Percentiles rank a stretch among this genome's conserved stretches.
These are phyloP conservation scores for Proliferodiscus dingleyae DNA, from an alignment of 2,329 filamentous ascomycete species.

Conservation along the genomic window DNA sequence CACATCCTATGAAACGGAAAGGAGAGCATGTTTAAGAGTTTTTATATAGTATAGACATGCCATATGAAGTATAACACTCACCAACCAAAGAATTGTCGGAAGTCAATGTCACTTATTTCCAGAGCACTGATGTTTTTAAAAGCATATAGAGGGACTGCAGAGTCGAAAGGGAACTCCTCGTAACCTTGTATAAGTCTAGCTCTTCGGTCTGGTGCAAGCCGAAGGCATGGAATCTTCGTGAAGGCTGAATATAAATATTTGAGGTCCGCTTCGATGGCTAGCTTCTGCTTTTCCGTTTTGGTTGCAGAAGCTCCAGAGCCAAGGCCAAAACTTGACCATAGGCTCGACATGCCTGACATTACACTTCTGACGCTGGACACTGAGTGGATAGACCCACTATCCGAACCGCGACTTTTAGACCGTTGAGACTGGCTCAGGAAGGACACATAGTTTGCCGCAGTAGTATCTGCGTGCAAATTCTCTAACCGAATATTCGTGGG, in stretches of 20 bases:
- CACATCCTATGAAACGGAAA: no score
- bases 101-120: constrained; percentile 93
- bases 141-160: constrained; percentile 88
- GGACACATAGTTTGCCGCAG: constrained; percentile 89
- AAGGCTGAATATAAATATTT: constrained; percentile 98
- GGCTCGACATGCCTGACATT: constrained; percentile 91
- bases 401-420: constrained; percentile 71
- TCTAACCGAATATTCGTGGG: constrained; percentile 95
- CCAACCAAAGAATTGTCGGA: constrained; percentile 93
- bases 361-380: constrained; percentile 96
- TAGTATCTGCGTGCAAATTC: constrained; percentile 83
- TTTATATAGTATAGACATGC: no score
- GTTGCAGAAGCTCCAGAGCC: constrained; percentile 73
- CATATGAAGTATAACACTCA: no score
- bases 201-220: constrained; percentile 86
- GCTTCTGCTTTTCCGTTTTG: constrained; percentile 85
- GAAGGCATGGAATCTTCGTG: constrained; percentile 92
- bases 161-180: constrained; percentile 97
- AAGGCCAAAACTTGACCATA: constrained; percentile 87
- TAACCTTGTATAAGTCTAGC: constrained; percentile 87
- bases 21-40: no score
- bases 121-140: constrained; percentile 96
- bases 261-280: constrained; percentile 76
- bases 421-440: constrained; percentile 83
- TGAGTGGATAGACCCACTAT: constrained; percentile 88